phyloP scores from a whole-genome alignment of 2,329 filamentous ascomycete species.

The Huntiella moniliformis region DNA sequence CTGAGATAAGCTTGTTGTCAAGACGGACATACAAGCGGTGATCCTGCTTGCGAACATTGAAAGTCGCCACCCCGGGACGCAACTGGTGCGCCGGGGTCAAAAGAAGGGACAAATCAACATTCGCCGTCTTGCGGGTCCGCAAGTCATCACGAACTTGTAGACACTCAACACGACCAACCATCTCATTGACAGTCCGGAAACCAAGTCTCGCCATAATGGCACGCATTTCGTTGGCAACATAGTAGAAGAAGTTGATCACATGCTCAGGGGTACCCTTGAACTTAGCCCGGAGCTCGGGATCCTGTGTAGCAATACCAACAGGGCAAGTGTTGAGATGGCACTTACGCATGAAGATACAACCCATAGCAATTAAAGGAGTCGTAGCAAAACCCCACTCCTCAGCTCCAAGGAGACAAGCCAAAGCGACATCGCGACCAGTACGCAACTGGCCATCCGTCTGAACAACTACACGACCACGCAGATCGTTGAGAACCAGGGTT shows the following conservation, averaged over 20 bases:
- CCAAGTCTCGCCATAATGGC: constrained; percentile 94
- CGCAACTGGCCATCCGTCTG: constrained; percentile 91
- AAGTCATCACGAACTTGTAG: constrained; percentile 78
- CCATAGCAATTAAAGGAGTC: constrained; percentile 86
- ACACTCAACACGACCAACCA: constrained; percentile 83
- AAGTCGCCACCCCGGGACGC: constrained; percentile 81
- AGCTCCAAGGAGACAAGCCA: constrained; percentile 87
- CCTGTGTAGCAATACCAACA: constrained; percentile 88
- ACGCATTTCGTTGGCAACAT: constrained; percentile 84
- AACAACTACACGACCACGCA: constrained; percentile 85
- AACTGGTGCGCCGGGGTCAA: constrained; percentile 91
- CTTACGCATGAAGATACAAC: constrained; percentile 87
- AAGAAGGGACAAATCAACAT: constrained; percentile 83
- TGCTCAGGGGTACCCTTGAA: constrained; percentile 87
- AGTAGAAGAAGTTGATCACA: constrained; percentile 98
- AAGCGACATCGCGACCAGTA: constrained; percentile 82
- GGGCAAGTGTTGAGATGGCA: constrained; percentile 62
- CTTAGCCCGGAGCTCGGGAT: constrained; percentile 85
- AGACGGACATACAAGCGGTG: constrained; percentile 82
- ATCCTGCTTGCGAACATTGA: constrained; percentile 96
- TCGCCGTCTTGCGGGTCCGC: constrained; percentile 71
- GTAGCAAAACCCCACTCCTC: constrained; percentile 97
- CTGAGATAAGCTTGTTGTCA: constrained; percentile 92
- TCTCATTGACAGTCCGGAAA: constrained; percentile 90
- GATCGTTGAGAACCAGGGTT: constrained; percentile 84